Base-by-base conservation (phyloP, 1,284 basidiomycete genomes). In the Trametes versicolor region DNA sequence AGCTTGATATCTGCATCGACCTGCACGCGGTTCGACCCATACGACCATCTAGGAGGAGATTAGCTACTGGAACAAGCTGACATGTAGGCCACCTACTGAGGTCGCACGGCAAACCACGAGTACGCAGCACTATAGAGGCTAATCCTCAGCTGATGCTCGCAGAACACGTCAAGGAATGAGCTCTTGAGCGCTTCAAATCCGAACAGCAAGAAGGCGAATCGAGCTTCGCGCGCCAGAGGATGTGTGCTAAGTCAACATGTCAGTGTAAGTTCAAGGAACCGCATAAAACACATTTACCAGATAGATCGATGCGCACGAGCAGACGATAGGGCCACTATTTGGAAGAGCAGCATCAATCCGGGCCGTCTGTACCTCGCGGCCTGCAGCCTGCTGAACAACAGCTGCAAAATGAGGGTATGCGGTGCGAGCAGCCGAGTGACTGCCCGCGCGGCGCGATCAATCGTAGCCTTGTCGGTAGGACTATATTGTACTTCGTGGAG, bases 321-420 rank as follows among this genome's bases (percentile, higher is more conserved):
- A 67, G 95, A 94, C 34, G 92, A 88, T 68, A 97, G 78, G n/a
- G 97, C 87, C 19, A 99, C 79, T 23, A 93, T 86, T 69, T 96
- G 91, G 58, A 97, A 87, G 19, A 97, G 83, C 52, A 94, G 85
- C 85, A 98, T 96, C 63, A 99, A 87, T 2, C 90, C 91, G 0
- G 92, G 89, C 65, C 92, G 87, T 47, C 93, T 86, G 80, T 98
- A 98, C 65, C 96, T 89, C 63, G 97, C 94, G 29, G 97, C 94
- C 80, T 99, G 96, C 74, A 98, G 86, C 41, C 97, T 89, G 76
- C 95, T 98, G 63, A 95, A 89, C n/a, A 99, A 80, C 80, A 99
- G 92, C 70, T 97, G 91, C 54, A 99, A 76, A 32, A 99, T 85
- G 12, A 97, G 84, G 0, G 88, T 83, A 79, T 99, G 98, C 0